Percentiles rank a stretch among this genome's conserved stretches.
phyloP scores from a whole-genome alignment of 2,329 filamentous ascomycete genomes.

The Fonsecaea erecta region DNA sequence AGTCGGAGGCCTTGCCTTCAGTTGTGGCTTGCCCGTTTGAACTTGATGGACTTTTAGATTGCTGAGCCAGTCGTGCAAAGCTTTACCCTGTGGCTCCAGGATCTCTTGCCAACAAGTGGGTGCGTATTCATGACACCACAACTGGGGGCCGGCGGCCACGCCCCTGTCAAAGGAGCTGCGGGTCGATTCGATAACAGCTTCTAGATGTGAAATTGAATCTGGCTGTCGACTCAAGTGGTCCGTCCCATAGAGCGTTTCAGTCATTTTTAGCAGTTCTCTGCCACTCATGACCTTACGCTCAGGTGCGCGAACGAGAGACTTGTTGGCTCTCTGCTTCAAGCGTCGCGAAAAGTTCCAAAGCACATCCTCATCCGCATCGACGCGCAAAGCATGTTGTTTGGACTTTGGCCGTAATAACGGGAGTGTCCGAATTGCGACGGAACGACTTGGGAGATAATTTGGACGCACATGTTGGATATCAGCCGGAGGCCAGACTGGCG shows the following conservation, averaged over 20 bases:
- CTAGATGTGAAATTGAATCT: constrained; percentile 44
- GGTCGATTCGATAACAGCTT: constrained; percentile 54
- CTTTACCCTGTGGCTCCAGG: constrained; percentile 74
- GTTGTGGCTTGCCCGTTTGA: constrained; percentile 57
- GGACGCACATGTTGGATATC: constrained; percentile 27
- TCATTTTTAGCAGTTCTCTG: constrained; percentile 3
- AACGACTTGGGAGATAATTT: not conserved
- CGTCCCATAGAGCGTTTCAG: constrained; percentile 4
- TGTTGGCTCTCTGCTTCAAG: not conserved
- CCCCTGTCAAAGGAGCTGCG: constrained; percentile 82
- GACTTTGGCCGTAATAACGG: constrained; percentile 16
- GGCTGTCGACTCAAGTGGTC: not conserved
- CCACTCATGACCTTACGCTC: constrained; percentile 28
- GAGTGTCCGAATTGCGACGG: not conserved
- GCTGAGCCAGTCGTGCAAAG: constrained; percentile 81
- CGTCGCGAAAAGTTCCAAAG: constrained; percentile 19
- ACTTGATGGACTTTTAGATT: constrained; percentile 77
- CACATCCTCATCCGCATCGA: constrained; percentile 27
- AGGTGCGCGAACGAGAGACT: constrained; percentile 13
- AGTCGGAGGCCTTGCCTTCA: constrained; percentile 37
- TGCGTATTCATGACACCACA: constrained; percentile 86
- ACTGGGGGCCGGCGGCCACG: constrained; percentile 67
- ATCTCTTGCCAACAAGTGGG: constrained; percentile 72
- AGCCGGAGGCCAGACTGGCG: constrained; percentile 33
- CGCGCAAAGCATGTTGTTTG: constrained; percentile 16